Evolutionary conservation across 1,284 basidiomycete species (phyloP).

Genomic region (Rhodotorula mucilaginosa): DNA sequence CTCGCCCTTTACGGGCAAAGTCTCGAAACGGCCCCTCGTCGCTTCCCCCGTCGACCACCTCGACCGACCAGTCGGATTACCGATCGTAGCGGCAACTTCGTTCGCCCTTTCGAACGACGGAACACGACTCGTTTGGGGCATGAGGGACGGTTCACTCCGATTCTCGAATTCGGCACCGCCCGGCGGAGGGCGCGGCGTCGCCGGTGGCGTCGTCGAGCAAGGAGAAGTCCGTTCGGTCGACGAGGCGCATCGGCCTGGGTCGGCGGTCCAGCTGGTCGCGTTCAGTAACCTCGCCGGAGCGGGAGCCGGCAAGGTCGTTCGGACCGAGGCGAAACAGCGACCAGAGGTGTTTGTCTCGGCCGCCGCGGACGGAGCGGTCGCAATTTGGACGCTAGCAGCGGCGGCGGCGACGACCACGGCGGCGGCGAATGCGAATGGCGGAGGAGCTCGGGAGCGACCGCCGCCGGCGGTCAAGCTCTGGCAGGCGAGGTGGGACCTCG

Average conservation of each 20-base stretch:
- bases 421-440: not conserved
- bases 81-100: conserved; percentile 21
- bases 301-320: not conserved
- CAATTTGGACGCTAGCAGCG: conserved; percentile 26
- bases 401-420: not conserved
- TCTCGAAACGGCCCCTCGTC: conserved; percentile 33
- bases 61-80: conserved; percentile 26
- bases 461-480: conserved; percentile 24
- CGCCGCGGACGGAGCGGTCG: conserved; percentile 32
- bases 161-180: conserved; percentile 6
- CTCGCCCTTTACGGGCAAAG: conserved; percentile 41
- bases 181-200: not conserved
- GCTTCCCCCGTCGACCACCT: conserved; percentile 38
- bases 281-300: conserved; percentile 19
- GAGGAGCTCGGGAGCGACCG: conserved; percentile 3
- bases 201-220: conserved; percentile 17
- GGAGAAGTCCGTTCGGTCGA: conserved; percentile 14
- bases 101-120: conserved; percentile 34
- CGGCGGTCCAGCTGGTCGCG: conserved; percentile 8
- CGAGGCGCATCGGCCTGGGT: conserved; percentile 17
- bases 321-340: conserved; percentile 2
- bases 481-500: conserved; percentile 18
- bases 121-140: conserved; percentile 37
- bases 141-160: conserved; percentile 38
- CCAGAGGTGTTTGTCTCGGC: conserved; percentile 28